A percentile compares a stretch with the other conserved stretches of the same genome.
phyloP scores from a whole-genome alignment of 768 basidiomycete species.

The Rhizopogon vinicolor region DNA sequence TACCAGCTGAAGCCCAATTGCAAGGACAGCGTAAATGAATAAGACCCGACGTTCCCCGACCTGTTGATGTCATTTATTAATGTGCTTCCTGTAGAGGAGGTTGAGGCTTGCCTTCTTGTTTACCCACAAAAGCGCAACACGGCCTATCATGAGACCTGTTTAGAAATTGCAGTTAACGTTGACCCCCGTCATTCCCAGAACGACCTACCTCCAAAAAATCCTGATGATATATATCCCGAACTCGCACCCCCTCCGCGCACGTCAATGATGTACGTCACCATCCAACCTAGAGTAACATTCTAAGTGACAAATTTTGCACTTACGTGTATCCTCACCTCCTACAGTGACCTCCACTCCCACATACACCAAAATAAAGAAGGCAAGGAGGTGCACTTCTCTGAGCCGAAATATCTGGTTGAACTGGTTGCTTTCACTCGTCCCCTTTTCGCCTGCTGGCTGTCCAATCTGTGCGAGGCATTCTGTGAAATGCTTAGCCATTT shows the following conservation, averaged over 20 bases:
- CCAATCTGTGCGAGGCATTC: slow-evolving; percentile 35
- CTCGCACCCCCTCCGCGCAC: slow-evolving; percentile 39
- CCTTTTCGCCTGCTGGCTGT: slow-evolving; percentile 20
- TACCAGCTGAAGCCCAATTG: slow-evolving; percentile 52
- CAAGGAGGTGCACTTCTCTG: slow-evolving; percentile 39
- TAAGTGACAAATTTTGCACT: neutral
- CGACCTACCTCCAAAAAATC: slow-evolving; percentile 26
- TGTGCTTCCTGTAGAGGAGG: no score
- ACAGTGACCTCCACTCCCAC: slow-evolving; percentile 50
- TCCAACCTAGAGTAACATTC: slow-evolving; percentile 46
- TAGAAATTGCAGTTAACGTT: neutral
- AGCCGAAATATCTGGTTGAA: slow-evolving; percentile 43
- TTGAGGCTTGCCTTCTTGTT: slow-evolving; percentile 18
- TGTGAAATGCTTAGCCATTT: slow-evolving; percentile 9
- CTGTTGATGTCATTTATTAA: slow-evolving; percentile 10
- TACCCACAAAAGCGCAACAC: slow-evolving; percentile 22
- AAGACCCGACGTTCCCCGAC: slow-evolving; percentile 27
- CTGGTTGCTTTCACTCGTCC: slow-evolving; percentile 28
- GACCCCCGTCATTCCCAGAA: neutral
- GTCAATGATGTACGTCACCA: slow-evolving; percentile 52
- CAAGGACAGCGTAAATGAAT: slow-evolving; percentile 24
- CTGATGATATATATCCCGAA: slow-evolving; percentile 44
- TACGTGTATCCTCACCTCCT: slow-evolving; percentile 30
- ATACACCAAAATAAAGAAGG: slow-evolving; percentile 41
- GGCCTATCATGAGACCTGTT: slow-evolving; percentile 25